Evolutionary conservation across 805 yeast species (phyloP).

Genomic region (Pichia manshurica): DNA sequence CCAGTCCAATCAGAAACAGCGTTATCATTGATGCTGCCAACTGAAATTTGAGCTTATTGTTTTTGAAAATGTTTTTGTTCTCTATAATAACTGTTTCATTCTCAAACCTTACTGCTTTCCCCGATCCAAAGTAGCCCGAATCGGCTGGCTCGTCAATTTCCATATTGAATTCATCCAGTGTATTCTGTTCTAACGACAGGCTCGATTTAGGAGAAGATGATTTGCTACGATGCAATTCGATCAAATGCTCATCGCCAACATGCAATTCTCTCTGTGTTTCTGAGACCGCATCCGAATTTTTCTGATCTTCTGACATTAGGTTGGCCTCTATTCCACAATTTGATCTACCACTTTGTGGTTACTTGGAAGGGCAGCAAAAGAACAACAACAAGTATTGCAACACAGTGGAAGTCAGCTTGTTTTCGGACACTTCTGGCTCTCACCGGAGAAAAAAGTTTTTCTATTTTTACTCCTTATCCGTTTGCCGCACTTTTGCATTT

Average conservation of each 20-base stretch:
- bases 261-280: not conserved
- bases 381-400: no score
- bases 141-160: conserved; percentile 7
- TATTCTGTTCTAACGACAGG: not conserved
- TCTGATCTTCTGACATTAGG: not conserved
- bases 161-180: conserved; percentile 5
- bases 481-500: not conserved
- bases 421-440: no score
- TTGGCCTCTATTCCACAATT: no score
- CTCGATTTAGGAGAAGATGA: not conserved
- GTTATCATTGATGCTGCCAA: conserved; percentile 34
- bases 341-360: no score
- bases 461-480: not conserved
- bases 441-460: not conserved
- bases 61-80: conserved; percentile 35
- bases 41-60: conserved; percentile 38
- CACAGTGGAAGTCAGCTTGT: no score
- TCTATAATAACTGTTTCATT: conserved; percentile 31
- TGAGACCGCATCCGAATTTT: not conserved
- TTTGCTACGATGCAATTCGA: not conserved
- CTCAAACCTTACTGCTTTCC: conserved; percentile 8
- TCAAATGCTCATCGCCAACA: not conserved
- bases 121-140: not conserved
- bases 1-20: conserved; percentile 46
- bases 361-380: no score